Percentiles rank a stretch among this genome's conserved stretches.
phyloP scores from a whole-genome alignment of 78 protist genomes.

The Polysphondylium violaceum region DNA sequence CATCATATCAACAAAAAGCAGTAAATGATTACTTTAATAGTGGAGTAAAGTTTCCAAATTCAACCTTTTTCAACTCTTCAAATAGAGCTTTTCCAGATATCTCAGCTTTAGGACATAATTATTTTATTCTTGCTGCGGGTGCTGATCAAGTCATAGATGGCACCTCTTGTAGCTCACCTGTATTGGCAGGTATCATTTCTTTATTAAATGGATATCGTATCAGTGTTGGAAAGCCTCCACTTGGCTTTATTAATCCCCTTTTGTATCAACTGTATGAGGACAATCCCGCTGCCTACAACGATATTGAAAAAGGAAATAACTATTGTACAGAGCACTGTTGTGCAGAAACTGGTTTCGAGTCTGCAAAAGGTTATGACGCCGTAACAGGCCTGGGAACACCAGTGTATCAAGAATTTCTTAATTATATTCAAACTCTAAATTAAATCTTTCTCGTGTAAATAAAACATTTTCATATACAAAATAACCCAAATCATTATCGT shows the following conservation, averaged over 20 bases:
- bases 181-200: slow-evolving; percentile 64
- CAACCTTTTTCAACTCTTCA: slow-evolving; percentile 6
- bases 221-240: slow-evolving; percentile 7
- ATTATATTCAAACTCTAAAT: slow-evolving; percentile 16
- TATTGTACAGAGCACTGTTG: slow-evolving; percentile 55
- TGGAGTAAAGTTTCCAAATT: slow-evolving; percentile 33
- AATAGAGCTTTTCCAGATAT: slow-evolving; percentile 80
- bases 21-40: slow-evolving; percentile 38
- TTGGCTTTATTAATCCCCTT: slow-evolving; percentile 76
- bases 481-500: no score
- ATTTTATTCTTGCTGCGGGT: slow-evolving; percentile 6
- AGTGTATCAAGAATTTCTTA: neutral
- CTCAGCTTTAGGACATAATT: slow-evolving; percentile 75
- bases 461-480: no score
- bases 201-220: slow-evolving; percentile 70
- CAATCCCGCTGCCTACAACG: slow-evolving; percentile 13
- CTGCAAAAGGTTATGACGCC: slow-evolving; percentile 77
- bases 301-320: slow-evolving; percentile 69
- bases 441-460: no score
- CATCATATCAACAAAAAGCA: slow-evolving; percentile 36
- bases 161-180: slow-evolving; percentile 76
- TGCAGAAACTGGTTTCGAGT: slow-evolving; percentile 50
- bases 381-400: slow-evolving; percentile 56
- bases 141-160: slow-evolving; percentile 30
- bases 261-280: slow-evolving; percentile 12